Evolutionary conservation across 78 protist genomes (phyloP), one percentile per base, ranked within the genome.

Genomic region (Dictyostelium intermedium): DNA sequence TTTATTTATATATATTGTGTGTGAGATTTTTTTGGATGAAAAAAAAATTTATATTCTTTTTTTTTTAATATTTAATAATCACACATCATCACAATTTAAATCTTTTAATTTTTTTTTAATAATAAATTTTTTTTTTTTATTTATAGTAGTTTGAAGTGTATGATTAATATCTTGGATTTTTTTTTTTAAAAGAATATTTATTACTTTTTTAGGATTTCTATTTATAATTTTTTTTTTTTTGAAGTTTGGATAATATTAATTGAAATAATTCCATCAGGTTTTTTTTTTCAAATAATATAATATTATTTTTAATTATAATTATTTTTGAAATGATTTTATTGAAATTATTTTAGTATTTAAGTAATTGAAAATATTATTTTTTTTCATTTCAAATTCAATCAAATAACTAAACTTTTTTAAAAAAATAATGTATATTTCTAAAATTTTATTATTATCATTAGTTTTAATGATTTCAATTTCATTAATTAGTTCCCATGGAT

Each of bases 401-500:
- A 2, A 13, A 3, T 20, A 20, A 56, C 5, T 20, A 4, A 56
- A n/a, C n/a, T n/a, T n/a, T n/a, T n/a, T n/a, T 14, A 56, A 5
- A 56, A 18, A 56, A 16, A 56, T 2, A 56, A 56, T 56, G 66
- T 20, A 20, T 5, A 20, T 56, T 56, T 56, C n/a, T 6, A 56
- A 56, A 56, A 20, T 5, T 20, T 56, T 56, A 56, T 5, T 56
- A 56, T 20, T 56, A 20, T 56, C 66, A 20, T 56, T 56, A 18
- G 6, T 56, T 56, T 56, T 27, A 20, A 56, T 56, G 66, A 20
- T 50, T 53, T 20, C 70, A 14, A 32, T 63, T 30, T 34, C 91
- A 35, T 47, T 85, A 13, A 69, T 50, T 16, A 50, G 47, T 85
- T 81, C 83, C 7, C 93, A 87, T 79, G 93, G 93, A 1, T 87